These are phyloP conservation scores for Maudiozyma serrabonitensis DNA, from an alignment of 805 yeast species.

Conservation along the genomic window DNA sequence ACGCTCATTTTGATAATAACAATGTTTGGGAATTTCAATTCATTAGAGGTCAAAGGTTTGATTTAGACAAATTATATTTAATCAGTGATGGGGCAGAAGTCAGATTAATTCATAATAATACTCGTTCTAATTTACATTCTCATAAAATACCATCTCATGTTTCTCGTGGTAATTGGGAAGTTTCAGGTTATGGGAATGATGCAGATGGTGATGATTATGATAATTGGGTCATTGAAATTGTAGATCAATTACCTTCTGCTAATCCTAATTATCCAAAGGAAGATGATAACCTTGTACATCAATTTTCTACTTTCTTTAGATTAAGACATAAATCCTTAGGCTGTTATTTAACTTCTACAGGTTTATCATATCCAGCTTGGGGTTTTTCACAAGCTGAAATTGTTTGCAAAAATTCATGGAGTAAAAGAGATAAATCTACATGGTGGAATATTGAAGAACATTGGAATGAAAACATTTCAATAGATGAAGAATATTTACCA, in stretches of 20 bases:
- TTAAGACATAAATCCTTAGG: conserved; percentile 56
- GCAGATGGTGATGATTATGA: conserved; percentile 62
- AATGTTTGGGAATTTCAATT: conserved; percentile 59
- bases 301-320: conserved; percentile 77
- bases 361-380: conserved; percentile 82
- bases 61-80: conserved; percentile 3
- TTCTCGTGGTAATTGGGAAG: conserved; percentile 45
- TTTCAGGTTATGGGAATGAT: conserved; percentile 62
- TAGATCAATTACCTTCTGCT: conserved; percentile 41
- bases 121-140: conserved; percentile 61
- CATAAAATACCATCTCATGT: conserved; percentile 61
- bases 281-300: conserved; percentile 51
- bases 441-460: conserved; percentile 85
- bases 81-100: conserved; percentile 51
- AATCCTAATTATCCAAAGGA: conserved; percentile 30
- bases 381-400: conserved; percentile 98
- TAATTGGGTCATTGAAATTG: conserved; percentile 67
- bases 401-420: conserved; percentile 62
- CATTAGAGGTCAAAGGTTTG: conserved; percentile 20
- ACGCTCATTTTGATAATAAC: conserved; percentile 64
- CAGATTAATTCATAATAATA: conserved; percentile 52
- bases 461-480: conserved; percentile 46
- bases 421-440: conserved; percentile 66
- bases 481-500: conserved; percentile 36
- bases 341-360: conserved; percentile 82